phyloP scores from a whole-genome alignment of 306 rosid genomes.

The Mucuna pruriens region DNA sequence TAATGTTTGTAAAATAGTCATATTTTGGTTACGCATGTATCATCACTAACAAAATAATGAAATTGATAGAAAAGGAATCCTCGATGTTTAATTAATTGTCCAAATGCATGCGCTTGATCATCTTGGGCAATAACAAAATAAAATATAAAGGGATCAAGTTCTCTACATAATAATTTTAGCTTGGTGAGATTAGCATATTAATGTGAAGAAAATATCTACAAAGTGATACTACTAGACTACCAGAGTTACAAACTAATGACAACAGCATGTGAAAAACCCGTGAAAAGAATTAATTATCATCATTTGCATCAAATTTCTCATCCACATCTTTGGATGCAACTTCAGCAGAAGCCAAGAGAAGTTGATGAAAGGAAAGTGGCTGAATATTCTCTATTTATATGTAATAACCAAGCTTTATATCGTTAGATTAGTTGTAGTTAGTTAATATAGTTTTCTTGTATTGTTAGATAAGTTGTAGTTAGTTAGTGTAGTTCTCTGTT shows the following conservation, averaged over 20 bases:
- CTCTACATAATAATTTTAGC: neutral
- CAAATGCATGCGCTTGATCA: too few species aligned
- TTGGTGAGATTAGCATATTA: neutral
- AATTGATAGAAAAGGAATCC: too few species aligned
- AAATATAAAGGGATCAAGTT: neutral
- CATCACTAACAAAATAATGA: too few species aligned
- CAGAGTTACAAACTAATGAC: neutral
- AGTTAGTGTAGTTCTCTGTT: too few species aligned
- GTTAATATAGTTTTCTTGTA: too few species aligned
- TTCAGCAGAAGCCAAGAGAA: conserved; percentile 12
- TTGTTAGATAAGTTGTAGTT: too few species aligned
- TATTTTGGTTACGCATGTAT: neutral
- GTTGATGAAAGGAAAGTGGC: neutral
- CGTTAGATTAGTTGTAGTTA: too few species aligned
- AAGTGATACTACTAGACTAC: neutral
- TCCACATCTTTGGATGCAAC: neutral
- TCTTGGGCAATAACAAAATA: too few species aligned
- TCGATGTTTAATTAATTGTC: too few species aligned
- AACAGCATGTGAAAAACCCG: neutral
- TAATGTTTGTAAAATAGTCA: too few species aligned
- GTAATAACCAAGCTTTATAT: too few species aligned
- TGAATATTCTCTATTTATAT: conserved; percentile 14
- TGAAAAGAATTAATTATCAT: neutral
- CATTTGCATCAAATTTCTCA: neutral
- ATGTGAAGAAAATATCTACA: neutral